These are phyloP conservation scores for Paraphoma chrysanthemicola DNA, from an alignment of 2,329 filamentous ascomycete species.

Conservation along the genomic window DNA sequence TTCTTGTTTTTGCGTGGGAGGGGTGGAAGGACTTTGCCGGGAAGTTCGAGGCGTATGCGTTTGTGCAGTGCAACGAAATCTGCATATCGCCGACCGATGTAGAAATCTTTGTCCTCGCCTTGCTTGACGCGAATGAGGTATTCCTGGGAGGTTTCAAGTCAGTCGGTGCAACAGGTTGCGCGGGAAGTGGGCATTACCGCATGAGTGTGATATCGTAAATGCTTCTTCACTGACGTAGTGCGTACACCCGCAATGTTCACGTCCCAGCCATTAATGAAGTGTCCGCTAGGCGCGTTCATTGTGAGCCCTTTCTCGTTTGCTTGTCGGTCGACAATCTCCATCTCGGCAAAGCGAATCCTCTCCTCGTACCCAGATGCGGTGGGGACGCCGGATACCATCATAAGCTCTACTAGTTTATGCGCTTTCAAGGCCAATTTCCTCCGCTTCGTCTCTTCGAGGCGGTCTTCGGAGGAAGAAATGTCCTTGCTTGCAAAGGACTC, in stretches of 20 bases:
- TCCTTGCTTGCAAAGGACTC: conserved; percentile 97
- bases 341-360: conserved; percentile 92
- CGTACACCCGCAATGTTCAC: conserved; percentile 92
- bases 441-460: conserved; percentile 94
- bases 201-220: conserved; percentile 88
- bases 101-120: conserved; percentile 75
- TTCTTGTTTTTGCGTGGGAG: conserved; percentile 92
- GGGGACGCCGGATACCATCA: conserved; percentile 98
- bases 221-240: conserved; percentile 80
- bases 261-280: conserved; percentile 95
- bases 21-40: conserved; percentile 85
- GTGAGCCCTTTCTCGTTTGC: conserved; percentile 91
- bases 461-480: conserved; percentile 95
- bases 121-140: conserved; percentile 88
- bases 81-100: conserved; percentile 84
- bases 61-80: conserved; percentile 85
- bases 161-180: neutral
- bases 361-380: conserved; percentile 98
- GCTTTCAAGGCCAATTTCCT: conserved; percentile 91
- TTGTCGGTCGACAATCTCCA: conserved; percentile 93
- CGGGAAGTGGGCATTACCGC: conserved; percentile 64
- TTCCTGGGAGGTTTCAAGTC: conserved; percentile 62
- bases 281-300: conserved; percentile 86
- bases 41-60: conserved; percentile 80
- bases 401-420: conserved; percentile 94